These are phyloP conservation scores for Saccharomyces pastorianus DNA, from an alignment of 1,139 yeast genomes.

Conservation along the genomic window DNA sequence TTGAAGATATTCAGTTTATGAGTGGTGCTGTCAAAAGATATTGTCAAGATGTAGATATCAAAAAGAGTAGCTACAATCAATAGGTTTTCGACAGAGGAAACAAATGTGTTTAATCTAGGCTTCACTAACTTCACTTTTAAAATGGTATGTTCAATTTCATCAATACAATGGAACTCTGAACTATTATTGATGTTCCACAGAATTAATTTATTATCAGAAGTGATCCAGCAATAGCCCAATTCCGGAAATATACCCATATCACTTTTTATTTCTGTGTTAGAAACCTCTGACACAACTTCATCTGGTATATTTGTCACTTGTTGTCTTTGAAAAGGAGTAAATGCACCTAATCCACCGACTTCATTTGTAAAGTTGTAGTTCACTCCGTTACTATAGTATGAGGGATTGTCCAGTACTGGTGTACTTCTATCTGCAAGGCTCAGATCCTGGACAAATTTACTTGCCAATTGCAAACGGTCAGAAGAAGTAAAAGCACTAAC, in stretches of 20 bases:
- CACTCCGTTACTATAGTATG: conserved; percentile 37
- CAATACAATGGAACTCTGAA: conserved; percentile 69
- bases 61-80: conserved; percentile 73
- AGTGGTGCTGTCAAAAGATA: conserved; percentile 45
- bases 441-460: conserved; percentile 35
- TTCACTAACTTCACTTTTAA: conserved; percentile 65
- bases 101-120: conserved; percentile 76
- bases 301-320: conserved; percentile 73
- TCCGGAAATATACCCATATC: conserved; percentile 82
- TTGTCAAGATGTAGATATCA: conserved; percentile 70
- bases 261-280: conserved; percentile 55
- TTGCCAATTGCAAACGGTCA: conserved; percentile 34
- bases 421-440: conserved; percentile 34
- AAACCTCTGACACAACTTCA: conserved; percentile 64
- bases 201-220: conserved; percentile 71
- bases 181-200: conserved; percentile 68
- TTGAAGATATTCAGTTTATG: conserved; percentile 65
- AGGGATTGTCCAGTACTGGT: conserved; percentile 36
- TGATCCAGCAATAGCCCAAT: conserved; percentile 79
- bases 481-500: conserved; percentile 22
- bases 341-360: conserved; percentile 38
- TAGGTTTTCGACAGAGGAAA: conserved; percentile 63
- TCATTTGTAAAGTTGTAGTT: conserved; percentile 35
- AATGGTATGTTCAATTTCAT: conserved; percentile 73
- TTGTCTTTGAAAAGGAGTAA: conserved; percentile 72